Evolutionary conservation across 2,329 filamentous ascomycete genomes (phyloP), one percentile per base, ranked within the genome.

Genomic region (Ceratocystis lukuohia): DNA sequence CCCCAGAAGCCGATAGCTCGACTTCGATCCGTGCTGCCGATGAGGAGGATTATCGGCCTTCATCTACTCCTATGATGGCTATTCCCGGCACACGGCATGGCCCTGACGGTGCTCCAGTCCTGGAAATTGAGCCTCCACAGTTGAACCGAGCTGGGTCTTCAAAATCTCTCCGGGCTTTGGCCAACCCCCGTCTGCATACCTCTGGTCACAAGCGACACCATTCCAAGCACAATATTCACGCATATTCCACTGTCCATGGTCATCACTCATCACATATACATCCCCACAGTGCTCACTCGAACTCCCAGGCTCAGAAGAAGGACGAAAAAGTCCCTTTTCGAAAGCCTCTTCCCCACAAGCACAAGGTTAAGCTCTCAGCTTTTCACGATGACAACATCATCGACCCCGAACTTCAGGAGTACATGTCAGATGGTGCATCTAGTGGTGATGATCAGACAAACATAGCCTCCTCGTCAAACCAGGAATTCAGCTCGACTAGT

Each of bases 361-460:
- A 10, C 78, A 87, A 86, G 69, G 78, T 84, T 6, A 84, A 85
- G 53, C 81, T 96, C 45, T 88, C 92, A 17, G 91, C 91, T n/a
- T 97, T 99, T 71, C 94, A 99, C 74, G 91, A 94, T 72, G 94
- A 99, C 77, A 97, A 94, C 73, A 96, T 99, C 71, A 97, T 99
- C 71, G 94, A 99, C 73, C 94, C 94, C 1, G 94, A 99, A 72
- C 79, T 99, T 65, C 93, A 92, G 4, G 89, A 91, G 44, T 99
- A 95, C 76, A 88, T 99, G 80, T 99, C 94, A 5, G 94, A 99
- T 73, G 91, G 89, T 61, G 22, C 50, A 22, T 96, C 92, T 1
- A 96, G 91, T 71, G 93, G 89, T 46, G 92, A 96, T 71, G 92
- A 99, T 70, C 89, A 95, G 71, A 87, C 92, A 76, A 92, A 88